Conservation (phyloP, 192 early-diverging fungal genomes). For the Cladochytrium replicatum region DNA sequence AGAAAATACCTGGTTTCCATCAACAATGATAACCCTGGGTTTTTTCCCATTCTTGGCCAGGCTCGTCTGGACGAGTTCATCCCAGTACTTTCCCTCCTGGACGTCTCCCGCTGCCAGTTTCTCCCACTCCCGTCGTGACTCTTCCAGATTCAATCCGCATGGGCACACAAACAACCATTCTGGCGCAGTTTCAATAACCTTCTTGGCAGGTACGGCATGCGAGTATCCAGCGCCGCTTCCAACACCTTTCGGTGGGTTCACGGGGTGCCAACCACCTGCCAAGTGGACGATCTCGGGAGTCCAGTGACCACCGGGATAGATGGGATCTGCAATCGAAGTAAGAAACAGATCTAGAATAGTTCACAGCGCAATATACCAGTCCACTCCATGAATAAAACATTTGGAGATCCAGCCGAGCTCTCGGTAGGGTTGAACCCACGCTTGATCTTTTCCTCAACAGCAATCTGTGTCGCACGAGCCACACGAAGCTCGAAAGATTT, state of each 20-base stretch:
- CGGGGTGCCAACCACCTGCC: conserved; percentile 35
- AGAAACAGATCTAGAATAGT: too few species aligned
- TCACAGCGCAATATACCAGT: too few species aligned
- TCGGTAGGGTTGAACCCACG: conserved; percentile 17
- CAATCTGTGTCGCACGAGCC: conserved; percentile 6
- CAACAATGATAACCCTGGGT: conserved; percentile 32
- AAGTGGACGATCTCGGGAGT: conserved; percentile 40
- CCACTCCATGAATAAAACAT: conserved; percentile 43
- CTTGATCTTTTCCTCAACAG: neutral
- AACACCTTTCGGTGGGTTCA: conserved; percentile 15
- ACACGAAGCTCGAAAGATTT: conserved; percentile 12
- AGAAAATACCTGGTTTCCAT: conserved; percentile 33
- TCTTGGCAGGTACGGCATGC: conserved; percentile 9
- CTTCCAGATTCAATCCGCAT: conserved; percentile 37
- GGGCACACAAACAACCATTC: conserved; percentile 36
- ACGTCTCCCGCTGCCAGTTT: conserved; percentile 8
- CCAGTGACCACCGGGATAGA: conserved; percentile 44
- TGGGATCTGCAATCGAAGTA: too few species aligned
- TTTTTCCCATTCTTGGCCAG: conserved; percentile 4
- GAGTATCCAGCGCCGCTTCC: conserved; percentile 27
- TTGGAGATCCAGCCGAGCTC: too few species aligned
- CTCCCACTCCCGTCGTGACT: conserved; percentile 19
- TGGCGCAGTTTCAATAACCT: conserved; percentile 20
- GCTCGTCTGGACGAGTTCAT: neutral
- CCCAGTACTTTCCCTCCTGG: conserved; percentile 20